These are phyloP conservation scores for Gossypium trilobum DNA, from an alignment of 441 rosid species.

Conservation along the genomic window DNA sequence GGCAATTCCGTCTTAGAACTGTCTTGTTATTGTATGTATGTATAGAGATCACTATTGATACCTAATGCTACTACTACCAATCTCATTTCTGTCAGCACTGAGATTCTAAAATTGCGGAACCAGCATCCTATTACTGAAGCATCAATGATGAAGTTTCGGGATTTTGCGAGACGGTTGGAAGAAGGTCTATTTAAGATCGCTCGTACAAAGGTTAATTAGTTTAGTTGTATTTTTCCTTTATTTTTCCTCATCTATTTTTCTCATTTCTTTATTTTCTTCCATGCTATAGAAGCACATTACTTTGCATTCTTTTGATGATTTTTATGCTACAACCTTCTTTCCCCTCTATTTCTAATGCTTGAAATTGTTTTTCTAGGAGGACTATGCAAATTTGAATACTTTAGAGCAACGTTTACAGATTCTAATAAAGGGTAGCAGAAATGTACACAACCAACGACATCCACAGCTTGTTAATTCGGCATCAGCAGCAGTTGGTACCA, in stretches of 20 bases:
- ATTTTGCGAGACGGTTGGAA: conserved; percentile 79
- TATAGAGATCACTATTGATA: background rate
- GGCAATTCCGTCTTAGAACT: background rate
- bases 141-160: conserved; percentile 48
- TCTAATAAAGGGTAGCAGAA: conserved; percentile 45
- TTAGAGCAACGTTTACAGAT: conserved; percentile 58
- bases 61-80: conserved; percentile 6
- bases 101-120: conserved; percentile 49
- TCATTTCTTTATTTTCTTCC: background rate
- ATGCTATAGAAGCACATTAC: background rate
- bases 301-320: background rate
- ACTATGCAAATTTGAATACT: conserved; percentile 58
- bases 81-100: conserved; percentile 35
- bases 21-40: background rate
- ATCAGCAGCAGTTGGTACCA: conserved; percentile 58
- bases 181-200: conserved; percentile 84
- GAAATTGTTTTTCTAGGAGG: conserved; percentile 48
- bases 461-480: conserved; percentile 39
- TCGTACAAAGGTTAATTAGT: conserved; percentile 45
- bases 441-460: conserved; percentile 44
- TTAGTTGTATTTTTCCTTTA: background rate
- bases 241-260: background rate
- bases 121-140: conserved; percentile 37
- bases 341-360: conserved; percentile 5
- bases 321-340: background rate